phyloP scores from a whole-genome alignment of 2,329 filamentous ascomycete species.

The Colletotrichum echinochloae region DNA sequence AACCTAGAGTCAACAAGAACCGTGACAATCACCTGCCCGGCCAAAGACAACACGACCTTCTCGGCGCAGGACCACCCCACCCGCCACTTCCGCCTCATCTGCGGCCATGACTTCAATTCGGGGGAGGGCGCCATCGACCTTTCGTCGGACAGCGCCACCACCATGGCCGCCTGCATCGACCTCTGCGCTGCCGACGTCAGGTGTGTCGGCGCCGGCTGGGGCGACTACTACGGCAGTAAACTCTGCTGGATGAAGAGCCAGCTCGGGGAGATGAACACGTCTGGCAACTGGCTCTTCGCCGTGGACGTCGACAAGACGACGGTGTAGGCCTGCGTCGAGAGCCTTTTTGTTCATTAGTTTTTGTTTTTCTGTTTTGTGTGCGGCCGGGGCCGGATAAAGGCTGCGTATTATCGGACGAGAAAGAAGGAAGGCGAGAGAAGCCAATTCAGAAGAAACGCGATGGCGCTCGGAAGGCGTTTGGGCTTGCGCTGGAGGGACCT shows the following conservation, averaged over 20 bases:
- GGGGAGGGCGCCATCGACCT: conserved; percentile 39
- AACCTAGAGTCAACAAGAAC: conserved; percentile 19
- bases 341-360: background rate
- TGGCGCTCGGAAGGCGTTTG: background rate
- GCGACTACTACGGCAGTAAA: conserved; percentile 37
- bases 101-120: conserved; percentile 43
- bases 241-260: conserved; percentile 44
- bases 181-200: conserved; percentile 39
- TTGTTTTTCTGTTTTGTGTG: background rate
- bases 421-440: background rate
- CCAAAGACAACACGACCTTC: conserved; percentile 34
- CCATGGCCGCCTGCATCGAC: conserved; percentile 44
- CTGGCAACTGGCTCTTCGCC: conserved; percentile 36
- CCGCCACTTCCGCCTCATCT: conserved; percentile 38
- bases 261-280: conserved; percentile 32
- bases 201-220: conserved; percentile 44
- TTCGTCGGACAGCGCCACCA: conserved; percentile 26
- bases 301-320: conserved; percentile 27
- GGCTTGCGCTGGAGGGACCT: background rate
- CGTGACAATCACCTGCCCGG: conserved; percentile 41
- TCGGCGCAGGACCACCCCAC: conserved; percentile 21
- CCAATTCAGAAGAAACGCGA: background rate
- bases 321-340: background rate
- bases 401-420: background rate
- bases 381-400: background rate